phyloP scores from a whole-genome alignment of 2,329 filamentous ascomycete genomes.

The Aschersonia sp. region DNA sequence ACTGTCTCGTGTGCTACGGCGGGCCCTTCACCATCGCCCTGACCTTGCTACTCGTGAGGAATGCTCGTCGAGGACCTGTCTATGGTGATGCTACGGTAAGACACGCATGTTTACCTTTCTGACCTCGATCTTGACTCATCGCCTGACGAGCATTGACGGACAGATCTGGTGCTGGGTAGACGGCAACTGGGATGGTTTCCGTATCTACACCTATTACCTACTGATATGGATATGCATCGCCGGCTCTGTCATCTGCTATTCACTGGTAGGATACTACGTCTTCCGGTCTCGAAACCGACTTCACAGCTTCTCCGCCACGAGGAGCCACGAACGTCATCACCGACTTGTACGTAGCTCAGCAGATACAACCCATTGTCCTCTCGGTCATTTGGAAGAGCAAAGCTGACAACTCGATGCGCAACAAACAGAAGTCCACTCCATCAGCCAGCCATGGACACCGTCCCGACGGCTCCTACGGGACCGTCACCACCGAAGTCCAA shows the following conservation, averaged over 20 bases:
- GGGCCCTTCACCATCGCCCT: conserved; percentile 55
- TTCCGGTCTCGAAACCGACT: conserved; percentile 42
- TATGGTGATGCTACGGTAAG: conserved; percentile 45
- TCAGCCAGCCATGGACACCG: no score
- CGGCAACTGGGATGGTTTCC: conserved; percentile 36
- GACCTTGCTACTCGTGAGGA: conserved; percentile 43
- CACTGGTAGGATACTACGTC: conserved; percentile 43
- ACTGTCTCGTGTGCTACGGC: conserved; percentile 58
- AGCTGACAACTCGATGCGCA: background rate
- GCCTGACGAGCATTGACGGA: background rate
- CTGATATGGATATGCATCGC: conserved; percentile 46
- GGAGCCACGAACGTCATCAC: conserved; percentile 12
- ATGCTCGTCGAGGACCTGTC: conserved; percentile 20
- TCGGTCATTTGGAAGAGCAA: background rate
- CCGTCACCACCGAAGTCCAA: conserved; percentile 38
- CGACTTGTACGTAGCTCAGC: conserved; percentile 18
- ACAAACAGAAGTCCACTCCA: no score
- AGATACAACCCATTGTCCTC: conserved; percentile 1
- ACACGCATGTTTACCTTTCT: conserved; percentile 1
- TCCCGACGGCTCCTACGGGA: conserved; percentile 26
- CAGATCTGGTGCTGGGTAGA: conserved; percentile 52
- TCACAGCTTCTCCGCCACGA: conserved; percentile 32
- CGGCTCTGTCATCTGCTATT: conserved; percentile 38
- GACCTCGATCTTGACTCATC: no score
- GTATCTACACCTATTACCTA: conserved; percentile 48